A percentile compares a stretch with the other conserved stretches of the same genome.
These are phyloP conservation scores for Boletus edulis DNA, from an alignment of 768 basidiomycete genomes.

Conservation along the genomic window DNA sequence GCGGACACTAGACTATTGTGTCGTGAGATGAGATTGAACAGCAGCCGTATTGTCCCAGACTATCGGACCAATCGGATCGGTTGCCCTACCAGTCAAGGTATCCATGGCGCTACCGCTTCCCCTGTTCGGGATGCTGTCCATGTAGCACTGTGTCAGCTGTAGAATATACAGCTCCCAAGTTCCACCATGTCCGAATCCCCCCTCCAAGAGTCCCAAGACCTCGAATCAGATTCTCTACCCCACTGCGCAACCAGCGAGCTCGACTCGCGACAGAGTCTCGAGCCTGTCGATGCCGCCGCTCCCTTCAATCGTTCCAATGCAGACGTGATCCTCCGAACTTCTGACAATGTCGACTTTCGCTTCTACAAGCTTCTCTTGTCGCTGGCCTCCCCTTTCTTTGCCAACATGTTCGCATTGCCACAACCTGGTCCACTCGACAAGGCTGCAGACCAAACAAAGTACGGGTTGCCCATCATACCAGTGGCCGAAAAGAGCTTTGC, in stretches of 20 bases:
- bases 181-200: conserved; percentile 16
- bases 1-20: too few species aligned
- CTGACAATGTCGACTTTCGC: conserved; percentile 49
- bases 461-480: conserved; percentile 43
- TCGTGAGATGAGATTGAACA: too few species aligned
- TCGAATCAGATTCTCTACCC: conserved; percentile 1
- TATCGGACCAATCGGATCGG: background rate
- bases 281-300: conserved; percentile 27
- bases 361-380: conserved; percentile 55
- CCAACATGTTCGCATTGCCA: conserved; percentile 53
- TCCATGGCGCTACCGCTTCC: background rate
- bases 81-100: conserved; percentile 2
- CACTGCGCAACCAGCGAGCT: background rate
- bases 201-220: background rate
- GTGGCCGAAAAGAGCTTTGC: conserved; percentile 46
- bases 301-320: conserved; percentile 51
- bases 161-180: background rate
- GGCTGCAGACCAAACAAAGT: conserved; percentile 28
- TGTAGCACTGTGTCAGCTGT: conserved; percentile 8
- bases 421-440: conserved; percentile 33
- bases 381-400: conserved; percentile 57
- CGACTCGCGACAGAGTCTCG: background rate
- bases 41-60: too few species aligned
- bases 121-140: too few species aligned
- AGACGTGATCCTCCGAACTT: conserved; percentile 55